These are phyloP conservation scores for Trypanosoma avium DNA, from an alignment of 208 protist genomes.

Conservation along the genomic window DNA sequence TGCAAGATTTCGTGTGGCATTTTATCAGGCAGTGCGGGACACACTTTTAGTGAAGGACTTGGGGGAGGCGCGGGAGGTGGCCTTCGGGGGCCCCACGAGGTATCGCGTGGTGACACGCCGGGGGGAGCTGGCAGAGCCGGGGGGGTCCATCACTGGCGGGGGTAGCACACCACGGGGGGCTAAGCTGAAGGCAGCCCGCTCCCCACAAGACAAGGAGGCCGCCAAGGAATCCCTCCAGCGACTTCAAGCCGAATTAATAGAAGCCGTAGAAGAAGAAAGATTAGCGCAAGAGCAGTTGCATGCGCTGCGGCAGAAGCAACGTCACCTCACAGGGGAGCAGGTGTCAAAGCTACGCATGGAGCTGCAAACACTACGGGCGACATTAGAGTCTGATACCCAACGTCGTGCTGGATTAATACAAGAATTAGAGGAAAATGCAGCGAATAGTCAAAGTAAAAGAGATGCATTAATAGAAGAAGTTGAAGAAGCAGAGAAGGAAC, in stretches of 20 bases:
- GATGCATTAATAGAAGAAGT: conserved; percentile 30
- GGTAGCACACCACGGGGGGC: conserved; percentile 87
- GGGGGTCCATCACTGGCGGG: conserved; percentile 98
- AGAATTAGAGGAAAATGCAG: conserved; percentile 37
- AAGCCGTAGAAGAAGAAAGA: conserved; percentile 71
- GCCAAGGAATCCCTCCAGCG: conserved; percentile 73
- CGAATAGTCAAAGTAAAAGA: conserved; percentile 30
- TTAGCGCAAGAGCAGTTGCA: conserved; percentile 61
- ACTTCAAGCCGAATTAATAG: conserved; percentile 71
- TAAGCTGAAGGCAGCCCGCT: conserved; percentile 75
- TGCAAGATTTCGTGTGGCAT: conserved; percentile 88
- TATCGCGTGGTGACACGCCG: conserved; percentile 96
- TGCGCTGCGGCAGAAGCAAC: conserved; percentile 62
- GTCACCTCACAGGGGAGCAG: conserved; percentile 50
- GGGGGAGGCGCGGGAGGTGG: conserved; percentile 84
- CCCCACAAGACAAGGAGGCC: conserved; percentile 73
- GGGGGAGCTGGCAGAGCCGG: conserved; percentile 97
- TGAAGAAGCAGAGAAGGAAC: conserved; percentile 26
- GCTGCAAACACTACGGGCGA: conserved; percentile 40
- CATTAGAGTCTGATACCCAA: conserved; percentile 44
- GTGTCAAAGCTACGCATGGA: conserved; percentile 50
- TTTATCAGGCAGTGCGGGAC: conserved; percentile 97
- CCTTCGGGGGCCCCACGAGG: conserved; percentile 72
- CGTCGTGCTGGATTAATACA: conserved; percentile 33
- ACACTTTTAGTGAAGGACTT: conserved; percentile 97